phyloP scores from a whole-genome alignment of 164 flowering plant species.

The Umbilicus rupestris region DNA sequence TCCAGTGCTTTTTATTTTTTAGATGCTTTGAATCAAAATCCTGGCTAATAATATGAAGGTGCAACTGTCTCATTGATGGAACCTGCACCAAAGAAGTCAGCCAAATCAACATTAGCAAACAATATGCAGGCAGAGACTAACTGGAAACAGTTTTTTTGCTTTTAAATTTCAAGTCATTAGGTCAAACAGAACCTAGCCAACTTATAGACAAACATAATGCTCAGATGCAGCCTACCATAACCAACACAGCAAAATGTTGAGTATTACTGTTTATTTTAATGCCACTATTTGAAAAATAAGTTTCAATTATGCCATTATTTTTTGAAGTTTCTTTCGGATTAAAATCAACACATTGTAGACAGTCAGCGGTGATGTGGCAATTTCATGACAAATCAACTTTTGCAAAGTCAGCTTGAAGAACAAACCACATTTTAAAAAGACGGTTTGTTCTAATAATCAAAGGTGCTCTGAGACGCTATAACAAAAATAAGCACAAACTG shows the following conservation, averaged over 20 bases:
- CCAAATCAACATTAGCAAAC: not conserved
- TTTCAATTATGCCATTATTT: too few species aligned
- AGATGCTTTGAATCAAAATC: constrained; percentile 69
- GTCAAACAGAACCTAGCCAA: not conserved
- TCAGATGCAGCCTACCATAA: not conserved
- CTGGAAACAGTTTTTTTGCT: not conserved
- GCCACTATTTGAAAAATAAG: too few species aligned
- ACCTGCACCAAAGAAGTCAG: constrained; percentile 30
- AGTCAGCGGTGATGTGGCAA: too few species aligned
- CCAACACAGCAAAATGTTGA: not conserved
- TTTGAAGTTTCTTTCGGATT: too few species aligned
- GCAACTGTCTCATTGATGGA: constrained; percentile 91
- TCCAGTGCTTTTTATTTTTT: constrained; percentile 95
- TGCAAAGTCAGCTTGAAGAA: too few species aligned
- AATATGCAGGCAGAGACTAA: not conserved
- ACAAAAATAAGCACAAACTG: too few species aligned
- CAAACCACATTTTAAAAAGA: too few species aligned
- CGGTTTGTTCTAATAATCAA: too few species aligned
- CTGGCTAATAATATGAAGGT: constrained; percentile 92
- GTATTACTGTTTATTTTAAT: too few species aligned
- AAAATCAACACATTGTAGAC: too few species aligned
- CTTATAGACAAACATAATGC: not conserved
- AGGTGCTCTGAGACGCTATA: too few species aligned
- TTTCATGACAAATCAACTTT: too few species aligned
- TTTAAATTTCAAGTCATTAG: not conserved